These are phyloP conservation scores for Cicer cuneatum DNA, from an alignment of 306 rosid genomes.

Conservation along the genomic window DNA sequence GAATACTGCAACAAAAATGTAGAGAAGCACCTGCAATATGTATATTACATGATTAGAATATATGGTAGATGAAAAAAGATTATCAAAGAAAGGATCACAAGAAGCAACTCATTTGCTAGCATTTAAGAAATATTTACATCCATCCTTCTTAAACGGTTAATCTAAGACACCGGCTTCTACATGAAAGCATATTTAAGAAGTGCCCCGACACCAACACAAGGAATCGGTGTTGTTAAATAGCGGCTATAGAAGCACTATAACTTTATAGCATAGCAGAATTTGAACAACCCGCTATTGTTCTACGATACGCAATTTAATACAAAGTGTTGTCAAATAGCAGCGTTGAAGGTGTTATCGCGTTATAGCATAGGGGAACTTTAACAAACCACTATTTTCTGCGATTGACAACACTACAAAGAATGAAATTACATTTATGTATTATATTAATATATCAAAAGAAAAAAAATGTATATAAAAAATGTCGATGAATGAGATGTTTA, in stretches of 20 bases:
- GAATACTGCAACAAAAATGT: conserved; percentile 73
- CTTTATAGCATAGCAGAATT: too few species aligned
- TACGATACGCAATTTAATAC: too few species aligned
- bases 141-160: conserved; percentile 19
- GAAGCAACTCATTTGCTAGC: conserved; percentile 34
- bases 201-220: not conserved
- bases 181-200: conserved; percentile 22
- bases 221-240: not conserved
- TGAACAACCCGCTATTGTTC: too few species aligned
- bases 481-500: conserved; percentile 26
- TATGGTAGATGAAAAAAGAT: conserved; percentile 7
- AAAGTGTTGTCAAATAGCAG: too few species aligned
- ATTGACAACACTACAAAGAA: not conserved
- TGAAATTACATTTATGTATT: not conserved
- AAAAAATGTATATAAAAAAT: conserved; percentile 13
- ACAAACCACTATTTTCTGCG: too few species aligned
- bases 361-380: too few species aligned
- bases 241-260: too few species aligned
- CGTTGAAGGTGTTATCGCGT: too few species aligned
- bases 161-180: conserved; percentile 36
- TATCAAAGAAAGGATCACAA: conserved; percentile 33
- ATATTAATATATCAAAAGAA: conserved; percentile 10
- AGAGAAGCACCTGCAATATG: conserved; percentile 88
- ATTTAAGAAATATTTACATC: conserved; percentile 25
- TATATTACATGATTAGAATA: conserved; percentile 48